phyloP scores from a whole-genome alignment of 1,284 basidiomycete genomes.

The Testicularia cyperi region DNA sequence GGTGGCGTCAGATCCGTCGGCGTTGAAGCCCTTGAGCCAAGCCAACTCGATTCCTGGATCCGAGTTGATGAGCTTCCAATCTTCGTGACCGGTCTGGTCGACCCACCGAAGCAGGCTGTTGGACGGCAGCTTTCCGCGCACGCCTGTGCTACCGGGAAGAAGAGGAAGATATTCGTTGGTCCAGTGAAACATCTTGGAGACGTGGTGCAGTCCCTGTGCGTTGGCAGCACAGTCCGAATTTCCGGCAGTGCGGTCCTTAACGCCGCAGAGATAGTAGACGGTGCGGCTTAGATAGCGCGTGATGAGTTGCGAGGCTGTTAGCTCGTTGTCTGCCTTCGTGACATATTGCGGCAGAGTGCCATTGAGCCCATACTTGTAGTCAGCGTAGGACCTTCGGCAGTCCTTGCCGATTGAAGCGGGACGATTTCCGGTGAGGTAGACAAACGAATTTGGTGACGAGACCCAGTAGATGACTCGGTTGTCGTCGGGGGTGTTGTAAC shows the following conservation, averaged over 20 bases:
- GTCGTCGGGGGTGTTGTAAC: conserved; percentile 26
- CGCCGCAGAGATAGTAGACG: conserved; percentile 47
- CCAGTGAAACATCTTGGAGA: conserved; percentile 52
- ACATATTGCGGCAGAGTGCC: conserved; percentile 45
- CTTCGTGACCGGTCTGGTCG: conserved; percentile 35
- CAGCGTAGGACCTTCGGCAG: conserved; percentile 25
- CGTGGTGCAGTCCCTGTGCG: conserved; percentile 42
- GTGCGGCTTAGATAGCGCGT: conserved; percentile 30
- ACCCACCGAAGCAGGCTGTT: conserved; percentile 31
- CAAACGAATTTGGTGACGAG: conserved; percentile 44
- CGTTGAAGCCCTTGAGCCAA: conserved; percentile 43
- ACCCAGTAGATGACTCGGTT: conserved; percentile 46
- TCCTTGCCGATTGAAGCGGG: conserved; percentile 9
- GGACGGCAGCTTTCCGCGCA: conserved; percentile 23
- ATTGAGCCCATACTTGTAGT: conserved; percentile 57
- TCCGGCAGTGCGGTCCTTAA: conserved; percentile 27
- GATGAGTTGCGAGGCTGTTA: conserved; percentile 7
- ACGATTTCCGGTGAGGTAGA: conserved; percentile 45
- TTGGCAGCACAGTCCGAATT: conserved; percentile 37
- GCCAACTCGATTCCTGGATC: conserved; percentile 45
- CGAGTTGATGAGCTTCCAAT: conserved; percentile 36
- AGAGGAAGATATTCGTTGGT: conserved; percentile 33
- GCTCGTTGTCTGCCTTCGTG: background rate
- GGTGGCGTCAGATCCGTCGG: conserved; percentile 15
- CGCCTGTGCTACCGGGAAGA: conserved; percentile 29